These are phyloP conservation scores for Aspergillus nidulans DNA, from an alignment of 495 filamentous ascomycete genomes.

Conservation along the genomic window DNA sequence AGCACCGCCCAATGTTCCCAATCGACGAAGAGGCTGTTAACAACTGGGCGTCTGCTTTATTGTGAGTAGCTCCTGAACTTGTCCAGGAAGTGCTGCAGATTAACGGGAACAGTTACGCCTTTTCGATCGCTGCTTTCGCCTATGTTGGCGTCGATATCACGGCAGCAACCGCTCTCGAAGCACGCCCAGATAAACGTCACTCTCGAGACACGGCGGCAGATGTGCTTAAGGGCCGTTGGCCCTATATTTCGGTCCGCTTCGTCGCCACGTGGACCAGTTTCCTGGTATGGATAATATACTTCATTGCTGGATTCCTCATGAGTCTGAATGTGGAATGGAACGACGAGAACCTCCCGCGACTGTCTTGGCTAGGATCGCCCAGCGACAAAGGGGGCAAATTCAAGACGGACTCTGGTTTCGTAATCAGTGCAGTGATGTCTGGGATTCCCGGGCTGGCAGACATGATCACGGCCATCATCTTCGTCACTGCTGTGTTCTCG, in stretches of 20 bases:
- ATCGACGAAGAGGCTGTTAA: slow-evolving; percentile 24
- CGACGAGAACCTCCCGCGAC: slow-evolving; percentile 29
- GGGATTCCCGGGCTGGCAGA: slow-evolving; percentile 25
- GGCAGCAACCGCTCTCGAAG: slow-evolving; percentile 45
- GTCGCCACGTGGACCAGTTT: slow-evolving; percentile 29
- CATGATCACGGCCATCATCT: slow-evolving; percentile 36
- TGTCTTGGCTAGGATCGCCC: slow-evolving; percentile 19
- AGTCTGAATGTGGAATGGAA: slow-evolving; percentile 37
- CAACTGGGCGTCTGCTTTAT: slow-evolving; percentile 27
- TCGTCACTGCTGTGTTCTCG: slow-evolving; percentile 38
- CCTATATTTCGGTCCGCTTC: slow-evolving; percentile 24
- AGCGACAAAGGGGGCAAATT: neutral
- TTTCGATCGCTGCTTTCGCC: slow-evolving; percentile 41
- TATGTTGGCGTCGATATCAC: slow-evolving; percentile 45
- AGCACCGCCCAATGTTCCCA: slow-evolving; percentile 15
- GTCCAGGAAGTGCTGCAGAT: neutral
- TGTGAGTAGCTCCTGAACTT: slow-evolving; percentile 21
- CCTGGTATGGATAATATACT: slow-evolving; percentile 23
- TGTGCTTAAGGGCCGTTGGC: slow-evolving; percentile 6
- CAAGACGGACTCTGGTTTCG: slow-evolving; percentile 30
- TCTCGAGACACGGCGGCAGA: neutral
- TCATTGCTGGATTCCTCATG: slow-evolving; percentile 26
- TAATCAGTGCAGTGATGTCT: slow-evolving; percentile 27
- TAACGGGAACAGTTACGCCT: slow-evolving; percentile 21
- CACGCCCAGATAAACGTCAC: slow-evolving; percentile 15